Evolutionary conservation across 495 filamentous ascomycete genomes (phyloP).

Genomic region (Stereocaulon alpinum): DNA sequence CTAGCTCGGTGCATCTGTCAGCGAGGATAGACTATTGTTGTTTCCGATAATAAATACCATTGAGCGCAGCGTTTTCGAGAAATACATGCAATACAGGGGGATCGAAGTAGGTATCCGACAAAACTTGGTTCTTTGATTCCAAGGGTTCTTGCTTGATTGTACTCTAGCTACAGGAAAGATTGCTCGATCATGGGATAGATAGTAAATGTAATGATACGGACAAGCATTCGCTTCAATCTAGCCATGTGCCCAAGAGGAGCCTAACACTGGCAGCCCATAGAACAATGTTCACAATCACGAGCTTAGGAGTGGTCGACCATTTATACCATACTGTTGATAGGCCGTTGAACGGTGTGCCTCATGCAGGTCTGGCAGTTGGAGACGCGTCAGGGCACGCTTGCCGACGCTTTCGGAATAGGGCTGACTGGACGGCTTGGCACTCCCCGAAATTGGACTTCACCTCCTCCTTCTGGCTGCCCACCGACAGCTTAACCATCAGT

Average conservation of each 20-base stretch:
- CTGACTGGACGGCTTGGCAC: not conserved
- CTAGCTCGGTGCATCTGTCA: not conserved
- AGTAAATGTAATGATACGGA: not conserved
- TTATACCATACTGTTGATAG: no score
- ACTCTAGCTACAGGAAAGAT: not conserved
- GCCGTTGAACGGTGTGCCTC: no score
- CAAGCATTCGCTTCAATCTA: not conserved
- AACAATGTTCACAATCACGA: no score
- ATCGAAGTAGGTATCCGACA: not conserved
- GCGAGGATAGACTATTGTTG: not conserved
- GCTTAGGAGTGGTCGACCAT: no score
- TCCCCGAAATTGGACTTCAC: not conserved
- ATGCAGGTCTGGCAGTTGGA: no score
- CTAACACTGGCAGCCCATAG: no score
- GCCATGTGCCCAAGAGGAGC: no score
- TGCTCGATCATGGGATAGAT: not conserved
- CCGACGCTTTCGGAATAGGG: constrained; percentile 5
- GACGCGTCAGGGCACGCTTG: not conserved
- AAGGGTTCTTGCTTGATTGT: not conserved
- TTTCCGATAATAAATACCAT: not conserved
- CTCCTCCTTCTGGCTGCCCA: not conserved
- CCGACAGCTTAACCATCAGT: not conserved
- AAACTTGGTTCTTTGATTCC: no score
- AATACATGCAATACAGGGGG: not conserved
- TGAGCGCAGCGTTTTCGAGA: not conserved